Evolutionary conservation across 768 basidiomycete species (phyloP), one percentile per base, ranked within the genome.

Genomic region (Goffeauzyma gilvescens): DNA sequence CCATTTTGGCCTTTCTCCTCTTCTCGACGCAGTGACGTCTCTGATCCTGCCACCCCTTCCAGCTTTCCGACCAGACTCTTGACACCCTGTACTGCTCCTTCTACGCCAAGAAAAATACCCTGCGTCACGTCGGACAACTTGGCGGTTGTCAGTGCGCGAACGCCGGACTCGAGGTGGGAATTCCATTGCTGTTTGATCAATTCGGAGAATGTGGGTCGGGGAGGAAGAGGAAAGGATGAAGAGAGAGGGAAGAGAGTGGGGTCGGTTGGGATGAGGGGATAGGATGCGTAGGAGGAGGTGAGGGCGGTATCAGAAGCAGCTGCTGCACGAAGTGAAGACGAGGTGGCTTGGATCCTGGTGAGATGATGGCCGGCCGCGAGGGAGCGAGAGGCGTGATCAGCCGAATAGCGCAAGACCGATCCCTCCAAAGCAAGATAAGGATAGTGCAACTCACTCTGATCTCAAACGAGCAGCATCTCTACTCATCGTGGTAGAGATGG

Each of bases 41-140:
- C 40, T 4, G 33, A 20, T 32, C 21, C 15, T 2, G 40, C 40
- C 7, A 28, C 40, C 6, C 30, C 40, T 15, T 41, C 33, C 14
- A 32, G 31, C 40, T 41, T 41, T 20, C 31, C 40, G 3, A 41
- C 40, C 28, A 20, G 31, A 32, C 40, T 41, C 21, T 41, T 32
- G 30, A 41, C 40, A n/a, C 40, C 30, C 8, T 32, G 21, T 5
- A 41, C 40, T 6, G 33, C 30, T 41, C 23, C 40, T 15, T 32
- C 33, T 6, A 28, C 30, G 8, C 40, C 40, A 6, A 32, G 30
- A 10, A 41, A 20, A 23, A 41, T 41, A 1, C 40, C 40, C 14
- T 32, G 31, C 4, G 30, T 32, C 30, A 41, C 9, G 4, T 28
- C 40, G 9, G 40, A 32, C 40, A 28, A 41, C 18, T 41, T 32